Conservation (phyloP, 306 rosid species). For the Quercus wislizeni region DNA sequence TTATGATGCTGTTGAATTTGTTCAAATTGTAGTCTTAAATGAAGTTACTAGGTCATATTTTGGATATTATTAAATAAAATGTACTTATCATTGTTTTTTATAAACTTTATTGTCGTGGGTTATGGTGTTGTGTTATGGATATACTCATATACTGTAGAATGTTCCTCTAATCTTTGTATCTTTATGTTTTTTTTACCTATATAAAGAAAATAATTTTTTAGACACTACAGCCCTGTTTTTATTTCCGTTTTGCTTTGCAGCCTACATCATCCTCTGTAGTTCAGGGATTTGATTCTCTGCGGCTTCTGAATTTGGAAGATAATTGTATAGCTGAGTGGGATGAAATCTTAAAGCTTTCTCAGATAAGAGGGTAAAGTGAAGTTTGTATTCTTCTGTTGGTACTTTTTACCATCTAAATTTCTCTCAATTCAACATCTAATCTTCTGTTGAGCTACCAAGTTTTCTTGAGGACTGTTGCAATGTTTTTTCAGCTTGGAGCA, state of each 20-base stretch:
- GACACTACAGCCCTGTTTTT: conserved; percentile 14
- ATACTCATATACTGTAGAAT: background rate
- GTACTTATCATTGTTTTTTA: background rate
- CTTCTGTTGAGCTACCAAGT: conserved; percentile 25
- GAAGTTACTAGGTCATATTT: background rate
- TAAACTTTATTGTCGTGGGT: background rate
- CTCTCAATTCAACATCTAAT: conserved; percentile 8
- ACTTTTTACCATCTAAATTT: conserved; percentile 2
- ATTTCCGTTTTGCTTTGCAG: conserved; percentile 45
- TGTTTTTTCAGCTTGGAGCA: conserved; percentile 85
- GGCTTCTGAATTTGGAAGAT: conserved; percentile 86
- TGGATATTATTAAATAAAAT: background rate
- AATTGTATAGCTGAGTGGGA: conserved; percentile 79
- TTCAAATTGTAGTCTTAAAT: conserved; percentile 3
- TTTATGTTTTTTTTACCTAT: no score
- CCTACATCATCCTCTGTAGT: conserved; percentile 58
- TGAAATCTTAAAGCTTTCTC: conserved; percentile 78
- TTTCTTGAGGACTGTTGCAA: conserved; percentile 26
- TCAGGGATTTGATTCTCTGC: conserved; percentile 76
- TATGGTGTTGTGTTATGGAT: background rate
- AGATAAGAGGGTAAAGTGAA: conserved; percentile 59
- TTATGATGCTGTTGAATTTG: conserved; percentile 14
- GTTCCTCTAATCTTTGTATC: background rate
- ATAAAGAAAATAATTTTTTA: background rate
- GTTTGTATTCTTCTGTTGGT: background rate